Base-by-base conservation (phyloP, 1,139 yeast species). In the Arxiozyma bovina region DNA sequence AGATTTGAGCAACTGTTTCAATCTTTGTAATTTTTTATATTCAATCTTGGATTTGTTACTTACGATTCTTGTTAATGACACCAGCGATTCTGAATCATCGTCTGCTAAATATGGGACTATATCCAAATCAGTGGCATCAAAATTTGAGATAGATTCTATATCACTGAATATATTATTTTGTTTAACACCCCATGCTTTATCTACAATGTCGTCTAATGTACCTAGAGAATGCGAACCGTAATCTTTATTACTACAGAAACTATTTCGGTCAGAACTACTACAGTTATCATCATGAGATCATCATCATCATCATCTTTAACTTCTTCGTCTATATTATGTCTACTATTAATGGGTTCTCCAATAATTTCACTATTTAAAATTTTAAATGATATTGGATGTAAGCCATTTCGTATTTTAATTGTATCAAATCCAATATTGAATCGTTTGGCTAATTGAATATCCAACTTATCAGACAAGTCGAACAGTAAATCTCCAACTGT, bases 401-500 rank as follows among this genome's bases (percentile, higher is more conserved):
- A 54, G 21, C 48, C 55, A 47, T 50, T 56, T 55, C 7, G 57
- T 9, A 48, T 55, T 57, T 38, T 38, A 27, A 46, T 46, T 38
- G 23, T 27, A 38, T 46, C 49, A 46, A 46, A 21, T 6, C 49
- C 49, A 45, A 51, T 50, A n/a, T 53, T 53, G 27, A 62, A 58
- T 40, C 46, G 57, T 20, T 52, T 52, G 2, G 58, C 58, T 5
- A 63, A 45, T n/a, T 52, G 52, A 4, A 54, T 44, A 25, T 65
- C 65, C 9, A 70, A 61, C 3, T 61, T 53, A 50, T 62, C 62
- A 0, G 74, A 70, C 2, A 66, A 42, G 1, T 56, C 61, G 51
- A 62, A 83, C 42, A 86, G 59, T 7, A 80, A 71, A 62, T 86
- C 94, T 57, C 91, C 87, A 49, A 85, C 72, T 54, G 81, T 82